phyloP scores from a whole-genome alignment of 306 rosid genomes.

The Malus sieversii region DNA sequence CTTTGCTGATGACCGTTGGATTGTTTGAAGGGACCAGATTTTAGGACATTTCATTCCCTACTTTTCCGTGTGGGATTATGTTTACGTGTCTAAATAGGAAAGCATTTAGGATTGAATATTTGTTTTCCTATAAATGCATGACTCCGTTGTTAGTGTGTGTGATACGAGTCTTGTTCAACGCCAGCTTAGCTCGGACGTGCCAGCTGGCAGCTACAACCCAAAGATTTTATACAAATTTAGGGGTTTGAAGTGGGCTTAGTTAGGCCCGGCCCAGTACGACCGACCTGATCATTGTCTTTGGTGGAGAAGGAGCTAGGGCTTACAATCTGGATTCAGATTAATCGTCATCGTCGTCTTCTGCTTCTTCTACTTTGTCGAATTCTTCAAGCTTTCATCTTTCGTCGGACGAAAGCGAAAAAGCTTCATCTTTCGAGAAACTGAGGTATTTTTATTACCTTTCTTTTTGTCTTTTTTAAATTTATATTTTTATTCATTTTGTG shows the following conservation, averaged over 20 bases:
- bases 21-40: too few species aligned
- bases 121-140: too few species aligned
- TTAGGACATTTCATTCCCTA: too few species aligned
- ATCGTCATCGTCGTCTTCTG: not conserved
- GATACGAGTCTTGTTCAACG: not conserved
- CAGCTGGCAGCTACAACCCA: not conserved
- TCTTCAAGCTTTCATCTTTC: not conserved
- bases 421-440: not conserved
- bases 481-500: not conserved
- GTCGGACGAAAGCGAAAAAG: not conserved
- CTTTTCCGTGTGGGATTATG: too few species aligned
- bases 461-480: too few species aligned
- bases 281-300: not conserved
- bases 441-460: not conserved
- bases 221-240: too few species aligned
- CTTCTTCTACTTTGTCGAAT: not conserved
- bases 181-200: not conserved
- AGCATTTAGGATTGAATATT: too few species aligned
- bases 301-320: not conserved
- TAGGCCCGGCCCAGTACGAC: not conserved
- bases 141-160: too few species aligned
- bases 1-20: too few species aligned
- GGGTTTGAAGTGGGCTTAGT: not conserved
- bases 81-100: too few species aligned
- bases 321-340: not conserved